Percentiles rank a stretch among this genome's conserved stretches.
Conservation (phyloP, 2,329 filamentous ascomycete species). For the Beauveria sp. region DNA sequence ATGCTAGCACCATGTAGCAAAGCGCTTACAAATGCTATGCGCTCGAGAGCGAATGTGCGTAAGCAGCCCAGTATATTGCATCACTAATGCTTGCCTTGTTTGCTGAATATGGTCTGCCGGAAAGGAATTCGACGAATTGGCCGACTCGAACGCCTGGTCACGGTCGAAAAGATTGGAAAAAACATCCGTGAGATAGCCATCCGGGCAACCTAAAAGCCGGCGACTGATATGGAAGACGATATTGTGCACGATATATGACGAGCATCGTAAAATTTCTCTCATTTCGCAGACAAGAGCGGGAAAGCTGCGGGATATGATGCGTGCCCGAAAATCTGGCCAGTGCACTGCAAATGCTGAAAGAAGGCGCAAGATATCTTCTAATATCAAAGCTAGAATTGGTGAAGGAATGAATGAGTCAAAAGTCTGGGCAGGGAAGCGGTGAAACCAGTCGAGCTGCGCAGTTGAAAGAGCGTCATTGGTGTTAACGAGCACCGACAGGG, state of each 20-base stretch:
- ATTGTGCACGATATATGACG: constrained; percentile 18
- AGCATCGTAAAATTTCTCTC: constrained; percentile 17
- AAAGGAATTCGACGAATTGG: not conserved
- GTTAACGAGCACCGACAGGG: constrained; percentile 29
- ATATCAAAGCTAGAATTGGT: not conserved
- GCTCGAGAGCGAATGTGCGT: not conserved
- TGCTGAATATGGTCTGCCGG: not conserved
- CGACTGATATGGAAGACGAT: constrained; percentile 25
- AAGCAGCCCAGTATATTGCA: not conserved
- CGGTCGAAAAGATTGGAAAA: constrained; percentile 19
- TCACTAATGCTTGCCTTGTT: not conserved
- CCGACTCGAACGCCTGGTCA: constrained; percentile 19
- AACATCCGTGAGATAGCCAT: constrained; percentile 13
- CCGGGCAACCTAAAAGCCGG: constrained; percentile 18
- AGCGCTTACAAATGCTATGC: not conserved
- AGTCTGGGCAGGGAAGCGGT: constrained; percentile 26
- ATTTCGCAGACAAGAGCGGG: constrained; percentile 24
- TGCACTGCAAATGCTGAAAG: constrained; percentile 15
- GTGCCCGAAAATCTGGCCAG: constrained; percentile 17
- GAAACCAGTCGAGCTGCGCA: constrained; percentile 26
- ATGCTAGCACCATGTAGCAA: not conserved
- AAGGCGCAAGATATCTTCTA: constrained; percentile 18
- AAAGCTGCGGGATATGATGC: constrained; percentile 16
- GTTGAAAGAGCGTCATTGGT: constrained; percentile 26
- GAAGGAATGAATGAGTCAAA: constrained; percentile 19